Base-by-base conservation (phyloP, 148 eudicot genomes). In the Chenopodium quinoa region DNA sequence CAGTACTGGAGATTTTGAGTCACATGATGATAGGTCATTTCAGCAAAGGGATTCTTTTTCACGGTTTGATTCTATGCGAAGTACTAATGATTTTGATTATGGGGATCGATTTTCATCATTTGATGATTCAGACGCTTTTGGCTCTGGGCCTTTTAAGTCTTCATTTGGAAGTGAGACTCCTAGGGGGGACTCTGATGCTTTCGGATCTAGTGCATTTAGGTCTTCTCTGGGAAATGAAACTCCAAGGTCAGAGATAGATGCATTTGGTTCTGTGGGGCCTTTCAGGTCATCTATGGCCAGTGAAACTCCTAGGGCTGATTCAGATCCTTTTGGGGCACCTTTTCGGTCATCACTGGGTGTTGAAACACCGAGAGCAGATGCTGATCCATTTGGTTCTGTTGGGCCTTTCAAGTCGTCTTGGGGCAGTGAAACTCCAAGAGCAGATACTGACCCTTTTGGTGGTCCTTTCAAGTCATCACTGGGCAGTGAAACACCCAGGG, bases 41-140 rank as follows among this genome's bases (percentile, higher is more conserved):
- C 92, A 81, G 81, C 86, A 83, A 50, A 88, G 87, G 14, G 95
- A 90, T n/a, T 78, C 92, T 54, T 80, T 92, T 66, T 52, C 94
- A 50, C 91, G 98, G 79, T 92, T 92, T 85, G 98, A 94, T 86
- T 94, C 98, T 31, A 91, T 89, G 88, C 86, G 85, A 66, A 91
- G 94, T 79, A 84, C 87, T 46, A 83, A 73, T 46, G 98, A 90
- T 64, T 90, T 85, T 31, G 93, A 93, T 52, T 88, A 86, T 69
- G 89, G 86, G 64, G 86, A 63, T 56, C 85, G 85, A 11, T 86
- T 77, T 60, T 81, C 90, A 22, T 75, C 88, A 8, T 88, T 88
- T 86, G 90, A 88, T 77, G 90, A 86, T 73, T 79, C 90, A 3
- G 90, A 88, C 62, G 85, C 85, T 69, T 83, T 83, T 78, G 88